A percentile compares a stretch with the other conserved stretches of the same genome.
Conservation (phyloP, 495 filamentous ascomycete species). For the Jackrogersella multiformis region DNA sequence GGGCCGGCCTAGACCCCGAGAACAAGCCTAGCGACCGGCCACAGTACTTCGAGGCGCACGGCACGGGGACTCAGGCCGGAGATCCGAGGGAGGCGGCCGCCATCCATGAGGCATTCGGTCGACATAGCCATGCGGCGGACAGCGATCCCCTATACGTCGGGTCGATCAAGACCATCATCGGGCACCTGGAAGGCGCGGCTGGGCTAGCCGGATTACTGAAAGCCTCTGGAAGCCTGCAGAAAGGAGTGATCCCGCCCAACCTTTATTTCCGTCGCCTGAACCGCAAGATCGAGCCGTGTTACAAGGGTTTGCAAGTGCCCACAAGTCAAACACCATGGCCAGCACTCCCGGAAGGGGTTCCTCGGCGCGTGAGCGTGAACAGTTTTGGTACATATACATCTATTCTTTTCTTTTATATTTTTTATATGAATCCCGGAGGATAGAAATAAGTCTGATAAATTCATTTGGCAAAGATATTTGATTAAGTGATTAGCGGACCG, state of each 20-base stretch:
- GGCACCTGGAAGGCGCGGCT: constrained; percentile 61
- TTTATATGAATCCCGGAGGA: too few relatives aligned
- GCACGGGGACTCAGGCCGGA: background rate
- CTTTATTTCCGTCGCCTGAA: constrained; percentile 58
- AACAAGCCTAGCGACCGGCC: background rate
- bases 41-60: background rate
- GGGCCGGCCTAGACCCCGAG: background rate
- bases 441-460: too few relatives aligned
- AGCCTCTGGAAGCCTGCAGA: constrained; percentile 55
- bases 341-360: background rate
- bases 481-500: too few relatives aligned
- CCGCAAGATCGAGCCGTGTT: constrained; percentile 41
- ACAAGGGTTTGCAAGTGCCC: constrained; percentile 48
- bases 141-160: too few relatives aligned
- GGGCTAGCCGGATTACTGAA: constrained; percentile 64
- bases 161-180: constrained; percentile 50
- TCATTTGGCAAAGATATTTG: too few relatives aligned
- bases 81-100: background rate
- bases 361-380: constrained; percentile 36
- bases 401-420: too few relatives aligned
- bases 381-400: too few relatives aligned
- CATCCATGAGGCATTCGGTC: too few relatives aligned
- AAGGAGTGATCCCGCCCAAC: constrained; percentile 53
- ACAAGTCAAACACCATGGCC: constrained; percentile 46
- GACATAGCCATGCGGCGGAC: too few relatives aligned